Evolutionary conservation across 1,284 basidiomycete species (phyloP), one percentile per base, ranked within the genome.

Genomic region (Rhizoctonia solani): DNA sequence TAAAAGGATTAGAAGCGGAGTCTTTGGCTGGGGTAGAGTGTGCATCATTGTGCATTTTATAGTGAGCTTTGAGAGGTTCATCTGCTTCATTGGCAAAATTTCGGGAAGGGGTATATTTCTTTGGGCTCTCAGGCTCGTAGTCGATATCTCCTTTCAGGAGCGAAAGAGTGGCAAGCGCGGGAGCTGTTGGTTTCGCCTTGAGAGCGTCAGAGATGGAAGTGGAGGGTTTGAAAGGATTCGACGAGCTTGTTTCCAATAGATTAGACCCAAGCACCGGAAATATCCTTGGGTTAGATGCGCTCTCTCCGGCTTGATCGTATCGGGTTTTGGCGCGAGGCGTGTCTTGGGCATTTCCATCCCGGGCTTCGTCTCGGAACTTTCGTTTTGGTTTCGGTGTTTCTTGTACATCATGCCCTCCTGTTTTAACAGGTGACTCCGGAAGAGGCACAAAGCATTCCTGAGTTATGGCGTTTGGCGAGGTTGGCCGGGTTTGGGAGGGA

Each of bases 341-440:
- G 5, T 66, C 63, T 25, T 66, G 46, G 14, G 5, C 46, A 6
- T 44, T 19, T 14, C 46, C 32, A 44, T 47, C 49, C 32, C 23
- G 59, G 30, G 14, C 41, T 49, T 39, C 59, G 32, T 66, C 63
- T 13, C 58, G 29, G 5, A 21, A 6, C 14, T 14, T 21, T 4
- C 41, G 14, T 14, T 49, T 49, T 4, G 46, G 46, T 21, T 27
- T 49, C n/a, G 46, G 46, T 13, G 46, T 49, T 4, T 49, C 46
- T 21, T 11, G 11, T 27, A 39, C 46, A 49, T 32, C 55, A 2
- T 13, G 41, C 2, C 27, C 14, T 1, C 46, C 27, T 16, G 32
- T 34, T 53, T 66, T 66, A 19, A 41, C 37, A 39, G 63, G 63
- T 1, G 63, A 66, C 30, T 66, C 63, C 25, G 63, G 63, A 44